phyloP scores from a whole-genome alignment of 495 filamentous ascomycete species.

The Penicillium longicatenatum region DNA sequence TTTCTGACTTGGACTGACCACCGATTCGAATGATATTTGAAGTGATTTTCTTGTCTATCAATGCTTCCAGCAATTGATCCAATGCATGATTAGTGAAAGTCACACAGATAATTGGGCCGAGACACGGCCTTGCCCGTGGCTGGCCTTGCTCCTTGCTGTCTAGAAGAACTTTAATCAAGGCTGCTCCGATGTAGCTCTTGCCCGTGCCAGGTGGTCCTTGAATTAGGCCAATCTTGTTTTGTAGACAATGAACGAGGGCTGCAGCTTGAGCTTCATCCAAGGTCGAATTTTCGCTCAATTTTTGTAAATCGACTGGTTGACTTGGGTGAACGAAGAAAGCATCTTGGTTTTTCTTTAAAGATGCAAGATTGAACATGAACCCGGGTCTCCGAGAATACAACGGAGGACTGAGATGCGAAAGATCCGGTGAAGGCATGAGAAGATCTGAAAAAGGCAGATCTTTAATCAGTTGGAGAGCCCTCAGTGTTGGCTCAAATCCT shows the following conservation, averaged over 20 bases:
- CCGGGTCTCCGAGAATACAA: background rate
- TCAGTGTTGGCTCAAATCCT: background rate
- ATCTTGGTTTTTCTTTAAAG: background rate
- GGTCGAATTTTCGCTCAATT: background rate
- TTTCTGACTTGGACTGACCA: background rate
- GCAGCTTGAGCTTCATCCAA: background rate
- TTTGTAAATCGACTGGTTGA: background rate
- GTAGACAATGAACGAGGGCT: slow-evolving; percentile 10
- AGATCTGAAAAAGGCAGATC: background rate
- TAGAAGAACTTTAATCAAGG: slow-evolving; percentile 54
- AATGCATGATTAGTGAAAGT: slow-evolving; percentile 18
- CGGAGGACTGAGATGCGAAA: background rate
- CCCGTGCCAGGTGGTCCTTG: slow-evolving; percentile 86
- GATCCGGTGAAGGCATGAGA: background rate
- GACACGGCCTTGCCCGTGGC: background rate
- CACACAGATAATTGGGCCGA: slow-evolving; percentile 5
- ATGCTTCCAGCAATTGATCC: slow-evolving; percentile 18
- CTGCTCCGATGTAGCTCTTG: slow-evolving; percentile 66
- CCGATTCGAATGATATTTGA: background rate
- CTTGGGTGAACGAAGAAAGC: background rate
- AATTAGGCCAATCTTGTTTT: slow-evolving; percentile 52
- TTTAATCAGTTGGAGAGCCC: background rate
- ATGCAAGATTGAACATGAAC: background rate
- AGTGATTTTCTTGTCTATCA: slow-evolving; percentile 17
- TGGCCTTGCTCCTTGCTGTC: slow-evolving; percentile 1